Base-by-base conservation (phyloP, 371 early-diverging fungal genomes). In the Haplosporangium sp. region DNA sequence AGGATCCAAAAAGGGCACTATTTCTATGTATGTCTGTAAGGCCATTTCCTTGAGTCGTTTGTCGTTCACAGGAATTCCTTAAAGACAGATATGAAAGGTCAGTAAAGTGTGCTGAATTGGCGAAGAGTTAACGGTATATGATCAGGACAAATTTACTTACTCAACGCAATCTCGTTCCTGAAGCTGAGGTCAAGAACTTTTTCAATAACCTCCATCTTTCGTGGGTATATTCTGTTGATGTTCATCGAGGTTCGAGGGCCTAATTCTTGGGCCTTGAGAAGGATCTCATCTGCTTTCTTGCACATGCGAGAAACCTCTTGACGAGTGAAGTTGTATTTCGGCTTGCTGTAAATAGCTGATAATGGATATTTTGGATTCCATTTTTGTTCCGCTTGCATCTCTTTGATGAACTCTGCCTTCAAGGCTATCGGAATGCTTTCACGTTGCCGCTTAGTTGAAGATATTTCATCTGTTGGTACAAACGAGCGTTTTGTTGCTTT, bases 161-260 rank as follows among this genome's bases (percentile, higher is more conserved):
- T 23, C 5, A 0, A 12, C 6, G 37, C 55, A 40, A 55, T 37
- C 23, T 55, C 55, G n/a, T 40, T 3, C 41, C 40, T 55, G 2
- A 55, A 40, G n/a, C 18, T 5, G 9, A 16, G 41, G 41, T 14
- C 37, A 16, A 55, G 1, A 6, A 55, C 14, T 8, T 12, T 40
- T n/a, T 55, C 55, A 6, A 55, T 38, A 40, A 55, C 55, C 38
- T 55, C 55, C 41, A 55, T 40, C 55, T 55, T 55, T 41, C 55
- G 40, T n/a, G 55, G 55, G 41, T 55, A 55, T 55, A 55, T 40
- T 41, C 23, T 55, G 55, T n/a, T 16, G 55, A 50, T 59, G 10
- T 47, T 38, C 60, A 48, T 10, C 4, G 50, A 48, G 60, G 16
- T 16, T 23, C 46, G 12, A 21, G 21, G 8, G 14, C 47, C 12